Evolutionary conservation across 2,329 filamentous ascomycete genomes (phyloP), one percentile per base, ranked within the genome.

Genomic region (Tetracladium maxilliforme): DNA sequence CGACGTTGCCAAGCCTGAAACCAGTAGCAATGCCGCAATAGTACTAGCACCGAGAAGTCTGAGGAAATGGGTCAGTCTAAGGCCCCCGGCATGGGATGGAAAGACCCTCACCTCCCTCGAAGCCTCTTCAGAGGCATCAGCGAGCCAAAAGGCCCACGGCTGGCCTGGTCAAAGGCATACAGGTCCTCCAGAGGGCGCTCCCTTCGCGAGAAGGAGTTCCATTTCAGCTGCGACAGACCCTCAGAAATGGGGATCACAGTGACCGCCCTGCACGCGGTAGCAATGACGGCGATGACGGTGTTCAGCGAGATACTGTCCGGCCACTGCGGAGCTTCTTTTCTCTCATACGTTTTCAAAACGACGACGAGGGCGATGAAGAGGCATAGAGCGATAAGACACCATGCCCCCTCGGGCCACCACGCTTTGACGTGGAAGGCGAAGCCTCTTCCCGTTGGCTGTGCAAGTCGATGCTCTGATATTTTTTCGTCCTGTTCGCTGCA

Each of bases 181-280:
- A 51, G 36, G 28, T 51, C 45, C 18, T 37, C 38, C 19, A 49
- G 20, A 21, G 38, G 36, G 18, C 40, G 36, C 11, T 30, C 32
- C 22, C 16, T 28, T 26, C 25, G 36, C 14, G 9, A 16, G 23
- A 48, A 49, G 43, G 44, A 49, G 3, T 41, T 36, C 45, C 45
- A 50, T 30, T 51, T 50, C 7, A 48, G 29, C 25, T 48, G 47
- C n/a, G n/a, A n/a, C n/a, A n/a, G n/a, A n/a, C n/a, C n/a, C n/a
- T 48, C 44, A 3, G 38, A 37, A 14, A 47, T 34, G 3, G 41
- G 34, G 14, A 45, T 39, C 7, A 42, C 31, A 30, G 50, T 36
- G 7, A 40, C 33, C 2, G 41, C 38, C 28, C 47, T 47, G 33
- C 45, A 40, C 9, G 43, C 26, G 4, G 36, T 42, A 12, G 34